Evolutionary conservation across 495 filamentous ascomycete species (phyloP).

Genomic region (Annulohypoxylon bovei): DNA sequence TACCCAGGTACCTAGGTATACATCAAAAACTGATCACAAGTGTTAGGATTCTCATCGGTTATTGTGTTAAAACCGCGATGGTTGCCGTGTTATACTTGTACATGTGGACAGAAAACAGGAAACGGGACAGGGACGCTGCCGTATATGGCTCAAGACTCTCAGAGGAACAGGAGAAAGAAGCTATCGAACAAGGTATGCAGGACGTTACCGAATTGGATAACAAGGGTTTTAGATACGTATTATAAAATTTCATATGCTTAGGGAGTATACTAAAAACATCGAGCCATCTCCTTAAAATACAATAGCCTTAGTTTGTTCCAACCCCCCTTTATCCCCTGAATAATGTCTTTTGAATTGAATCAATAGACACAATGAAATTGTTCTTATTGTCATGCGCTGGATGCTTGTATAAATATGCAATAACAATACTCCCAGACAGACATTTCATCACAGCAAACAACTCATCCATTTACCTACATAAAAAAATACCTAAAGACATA

Average conservation of each 20-base stretch:
- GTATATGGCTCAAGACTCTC: slow-evolving; percentile 34
- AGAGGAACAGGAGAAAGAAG: slow-evolving; percentile 55
- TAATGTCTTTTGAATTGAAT: too few relatives aligned
- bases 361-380: too few relatives aligned
- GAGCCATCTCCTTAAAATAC: too few relatives aligned
- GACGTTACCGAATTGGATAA: slow-evolving; percentile 68
- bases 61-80: slow-evolving; percentile 59
- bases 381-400: too few relatives aligned
- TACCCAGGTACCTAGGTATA: too few relatives aligned
- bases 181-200: slow-evolving; percentile 65
- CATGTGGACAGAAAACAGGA: slow-evolving; percentile 65
- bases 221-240: slow-evolving; percentile 62
- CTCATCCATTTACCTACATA: background rate
- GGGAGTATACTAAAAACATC: too few relatives aligned
- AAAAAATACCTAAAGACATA: background rate
- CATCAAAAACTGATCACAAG: background rate
- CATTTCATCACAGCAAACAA: too few relatives aligned
- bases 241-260: slow-evolving; percentile 47
- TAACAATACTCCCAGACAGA: too few relatives aligned
- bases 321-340: too few relatives aligned
- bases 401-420: too few relatives aligned
- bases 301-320: too few relatives aligned
- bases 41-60: slow-evolving; percentile 60
- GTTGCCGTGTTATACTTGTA: slow-evolving; percentile 61
- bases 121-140: slow-evolving; percentile 58